Evolutionary conservation across 164 flowering plant genomes (phyloP), one percentile per base, ranked within the genome.

Genomic region (Tetrastigma voinierianum): DNA sequence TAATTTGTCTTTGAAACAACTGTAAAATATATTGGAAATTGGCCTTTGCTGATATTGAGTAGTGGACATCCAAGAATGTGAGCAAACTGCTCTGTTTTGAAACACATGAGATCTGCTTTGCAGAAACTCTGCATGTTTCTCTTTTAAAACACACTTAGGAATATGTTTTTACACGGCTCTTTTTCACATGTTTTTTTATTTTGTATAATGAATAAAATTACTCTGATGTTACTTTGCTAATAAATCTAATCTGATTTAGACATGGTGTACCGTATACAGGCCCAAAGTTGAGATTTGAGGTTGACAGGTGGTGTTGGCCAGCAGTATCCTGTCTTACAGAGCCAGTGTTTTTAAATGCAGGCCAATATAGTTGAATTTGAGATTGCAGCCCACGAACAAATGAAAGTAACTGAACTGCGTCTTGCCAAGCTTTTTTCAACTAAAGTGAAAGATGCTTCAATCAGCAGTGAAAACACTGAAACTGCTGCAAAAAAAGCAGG

Each of bases 341-440:
- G 66, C 54, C 87, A 95, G 18, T 93, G 76, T n/a, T n/a, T 69
- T 52, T 70, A 12, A 96, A 90, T n/a, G n/a, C 82, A 82, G 91
- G 81, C 97, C 97, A 23, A n/a, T n/a, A 83, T 92, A 57, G 81
- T 89, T 24, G 99, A 96, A 77, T 76, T 95, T 78, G 94, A 90
- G 78, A 82, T 79, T 74, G 97, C 98, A 32, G 97, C 96, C 8
- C 76, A 84, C 68, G 99, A 93, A 77, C 96, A 95, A 70, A 93
- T 95, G 97, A 95, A 90, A 74, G 74, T 93, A 63, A 90, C 90
- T 25, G 97, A 95, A 73, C 66, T 89, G 64, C 94, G 97, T 46
- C 86, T 95, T 46, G 83, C 80, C 46, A 95, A 95, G 72, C 93
- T 95, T 51, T 84, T 90, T 64, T 61, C 81, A 23, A 65, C 81